Percentiles rank a stretch among this genome's conserved stretches.
phyloP scores from a whole-genome alignment of 1,139 yeast genomes.

The Protomyces gravidus region DNA sequence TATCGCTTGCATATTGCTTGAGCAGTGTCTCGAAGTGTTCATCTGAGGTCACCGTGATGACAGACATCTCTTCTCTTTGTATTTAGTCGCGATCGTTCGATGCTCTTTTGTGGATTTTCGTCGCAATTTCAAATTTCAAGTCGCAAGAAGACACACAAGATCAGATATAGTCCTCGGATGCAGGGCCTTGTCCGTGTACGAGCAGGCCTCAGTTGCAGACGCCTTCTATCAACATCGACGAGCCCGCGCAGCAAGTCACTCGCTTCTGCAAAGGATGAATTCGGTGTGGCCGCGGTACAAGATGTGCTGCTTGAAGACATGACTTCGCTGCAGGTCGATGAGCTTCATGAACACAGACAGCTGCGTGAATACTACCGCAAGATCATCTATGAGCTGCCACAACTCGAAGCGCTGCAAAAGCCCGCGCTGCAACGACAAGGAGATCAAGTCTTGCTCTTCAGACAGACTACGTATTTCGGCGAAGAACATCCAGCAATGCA shows the following conservation, averaged over 20 bases:
- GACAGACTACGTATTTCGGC: constrained; percentile 68
- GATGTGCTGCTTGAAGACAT: constrained; percentile 22
- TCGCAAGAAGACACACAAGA: too few relatives aligned
- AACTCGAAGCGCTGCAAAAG: constrained; percentile 61
- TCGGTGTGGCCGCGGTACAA: background rate
- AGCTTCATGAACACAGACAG: constrained; percentile 47
- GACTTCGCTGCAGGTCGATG: constrained; percentile 21
- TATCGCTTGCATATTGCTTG: constrained; percentile 9
- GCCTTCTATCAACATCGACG: too few relatives aligned
- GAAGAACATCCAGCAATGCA: constrained; percentile 68
- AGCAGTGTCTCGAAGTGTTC: constrained; percentile 26
- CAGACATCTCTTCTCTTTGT: constrained; percentile 15
- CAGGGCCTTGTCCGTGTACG: too few relatives aligned
- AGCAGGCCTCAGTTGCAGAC: too few relatives aligned
- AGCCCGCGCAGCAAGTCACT: too few relatives aligned
- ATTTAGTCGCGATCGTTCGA: too few relatives aligned
- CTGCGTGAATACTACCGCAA: constrained; percentile 58
- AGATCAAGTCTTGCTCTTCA: constrained; percentile 56
- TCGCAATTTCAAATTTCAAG: too few relatives aligned
- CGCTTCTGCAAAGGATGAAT: background rate
- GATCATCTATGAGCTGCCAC: constrained; percentile 89
- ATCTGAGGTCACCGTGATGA: constrained; percentile 14
- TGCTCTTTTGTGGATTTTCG: too few relatives aligned
- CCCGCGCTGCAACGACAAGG: constrained; percentile 38
- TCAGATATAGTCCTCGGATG: too few relatives aligned